Evolutionary conservation across 257 asterid genomes (phyloP).

Genomic region (Eucommia ulmoides): DNA sequence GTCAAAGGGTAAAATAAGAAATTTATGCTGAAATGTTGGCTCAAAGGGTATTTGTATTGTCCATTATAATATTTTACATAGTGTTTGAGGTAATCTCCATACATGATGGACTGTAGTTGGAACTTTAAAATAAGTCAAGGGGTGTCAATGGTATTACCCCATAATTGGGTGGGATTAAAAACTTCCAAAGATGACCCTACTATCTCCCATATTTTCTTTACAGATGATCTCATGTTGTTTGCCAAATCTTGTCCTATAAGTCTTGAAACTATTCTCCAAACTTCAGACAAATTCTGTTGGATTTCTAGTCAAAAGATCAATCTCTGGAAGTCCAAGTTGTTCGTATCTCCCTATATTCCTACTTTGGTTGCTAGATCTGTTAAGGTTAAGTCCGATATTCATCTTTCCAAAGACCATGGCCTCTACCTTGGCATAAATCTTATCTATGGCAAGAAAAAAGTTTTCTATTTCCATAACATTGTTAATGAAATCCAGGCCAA

Average conservation of each 20-base stretch:
- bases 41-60: no score
- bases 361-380: not conserved
- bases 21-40: no score
- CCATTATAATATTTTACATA: no score
- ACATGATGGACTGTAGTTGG: no score
- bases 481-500: not conserved
- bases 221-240: not conserved
- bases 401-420: not conserved
- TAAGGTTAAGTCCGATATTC: not conserved
- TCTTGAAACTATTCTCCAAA: not conserved
- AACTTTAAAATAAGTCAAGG: no score
- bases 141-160: no score
- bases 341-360: not conserved
- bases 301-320: not conserved
- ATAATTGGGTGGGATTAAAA: no score
- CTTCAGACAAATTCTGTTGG: not conserved
- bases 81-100: no score
- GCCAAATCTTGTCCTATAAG: no score
- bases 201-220: not conserved
- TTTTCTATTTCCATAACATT: no score
- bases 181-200: not conserved
- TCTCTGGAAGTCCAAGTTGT: not conserved
- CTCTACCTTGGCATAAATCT: not conserved
- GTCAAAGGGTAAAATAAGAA: no score
- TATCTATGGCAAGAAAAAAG: not conserved